These are phyloP conservation scores for Geranomyces variabilis DNA, from an alignment of 192 early-diverging fungal species.

Conservation along the genomic window DNA sequence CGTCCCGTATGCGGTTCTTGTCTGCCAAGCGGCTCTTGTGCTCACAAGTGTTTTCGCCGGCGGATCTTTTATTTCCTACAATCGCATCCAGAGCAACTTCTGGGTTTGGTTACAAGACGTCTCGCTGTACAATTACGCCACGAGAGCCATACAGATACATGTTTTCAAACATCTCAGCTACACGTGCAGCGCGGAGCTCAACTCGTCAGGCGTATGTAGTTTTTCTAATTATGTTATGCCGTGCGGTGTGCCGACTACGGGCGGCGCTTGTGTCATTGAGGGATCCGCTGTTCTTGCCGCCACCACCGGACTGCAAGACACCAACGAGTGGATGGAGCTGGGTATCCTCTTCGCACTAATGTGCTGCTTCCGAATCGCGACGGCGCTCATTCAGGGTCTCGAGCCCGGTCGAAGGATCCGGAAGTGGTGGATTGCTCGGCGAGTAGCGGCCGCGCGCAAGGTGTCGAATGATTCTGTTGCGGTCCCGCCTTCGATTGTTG, in stretches of 20 bases:
- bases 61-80: neutral
- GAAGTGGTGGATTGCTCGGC: neutral
- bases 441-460: neutral
- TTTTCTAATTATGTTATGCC: neutral
- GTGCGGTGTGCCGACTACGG: neutral
- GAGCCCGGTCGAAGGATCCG: neutral
- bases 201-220: neutral
- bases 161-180: conserved; percentile 2
- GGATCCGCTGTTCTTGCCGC: neutral
- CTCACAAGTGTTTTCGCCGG: neutral
- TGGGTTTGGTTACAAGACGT: conserved; percentile 3
- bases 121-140: neutral
- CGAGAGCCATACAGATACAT: neutral
- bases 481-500: neutral
- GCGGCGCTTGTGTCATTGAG: neutral
- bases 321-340: neutral
- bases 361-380: neutral
- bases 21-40: conserved; percentile 1
- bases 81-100: conserved; percentile 2
- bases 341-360: neutral
- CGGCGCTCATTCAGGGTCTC: neutral
- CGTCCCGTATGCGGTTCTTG: neutral
- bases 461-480: neutral
- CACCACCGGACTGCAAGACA: neutral
- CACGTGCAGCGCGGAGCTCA: neutral